Evolutionary conservation across 768 basidiomycete genomes (phyloP).

Genomic region (Termitomyces titanicus): DNA sequence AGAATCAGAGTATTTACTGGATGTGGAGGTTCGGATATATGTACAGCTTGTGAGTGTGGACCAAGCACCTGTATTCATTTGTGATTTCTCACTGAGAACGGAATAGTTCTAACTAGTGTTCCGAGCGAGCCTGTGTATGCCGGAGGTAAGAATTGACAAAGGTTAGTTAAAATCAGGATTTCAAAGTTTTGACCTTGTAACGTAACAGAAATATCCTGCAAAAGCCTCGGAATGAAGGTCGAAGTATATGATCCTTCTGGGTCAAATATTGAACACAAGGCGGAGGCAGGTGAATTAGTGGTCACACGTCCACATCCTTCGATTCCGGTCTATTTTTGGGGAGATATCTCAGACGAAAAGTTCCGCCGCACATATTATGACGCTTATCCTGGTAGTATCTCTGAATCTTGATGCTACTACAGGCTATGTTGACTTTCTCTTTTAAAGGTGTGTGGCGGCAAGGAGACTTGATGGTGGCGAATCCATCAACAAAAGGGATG

Average conservation of each 20-base stretch:
- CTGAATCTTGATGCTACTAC: neutral
- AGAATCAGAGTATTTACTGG: conserved; percentile 45
- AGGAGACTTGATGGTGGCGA: conserved; percentile 62
- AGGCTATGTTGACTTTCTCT: neutral
- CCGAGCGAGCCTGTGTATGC: conserved; percentile 51
- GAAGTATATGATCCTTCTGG: conserved; percentile 52
- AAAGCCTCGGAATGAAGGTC: conserved; percentile 58
- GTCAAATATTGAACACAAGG: conserved; percentile 42
- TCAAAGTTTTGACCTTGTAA: neutral
- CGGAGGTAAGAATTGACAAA: conserved; percentile 42
- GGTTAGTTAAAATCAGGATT: neutral
- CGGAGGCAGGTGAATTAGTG: conserved; percentile 54
- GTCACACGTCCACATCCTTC: conserved; percentile 67
- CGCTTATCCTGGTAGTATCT: conserved; percentile 45
- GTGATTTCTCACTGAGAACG: neutral
- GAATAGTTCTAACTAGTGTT: conserved; percentile 46
- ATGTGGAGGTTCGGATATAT: conserved; percentile 71
- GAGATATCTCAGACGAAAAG: conserved; percentile 52
- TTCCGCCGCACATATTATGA: conserved; percentile 58
- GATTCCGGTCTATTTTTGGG: conserved; percentile 62
- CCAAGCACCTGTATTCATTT: neutral
- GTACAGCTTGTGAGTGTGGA: conserved; percentile 47
- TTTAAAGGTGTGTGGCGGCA: conserved; percentile 55
- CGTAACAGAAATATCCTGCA: conserved; percentile 54
- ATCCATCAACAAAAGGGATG: conserved; percentile 55